phyloP scores from a whole-genome alignment of 805 yeast genomes.

The Cephaloascus fragrans region DNA sequence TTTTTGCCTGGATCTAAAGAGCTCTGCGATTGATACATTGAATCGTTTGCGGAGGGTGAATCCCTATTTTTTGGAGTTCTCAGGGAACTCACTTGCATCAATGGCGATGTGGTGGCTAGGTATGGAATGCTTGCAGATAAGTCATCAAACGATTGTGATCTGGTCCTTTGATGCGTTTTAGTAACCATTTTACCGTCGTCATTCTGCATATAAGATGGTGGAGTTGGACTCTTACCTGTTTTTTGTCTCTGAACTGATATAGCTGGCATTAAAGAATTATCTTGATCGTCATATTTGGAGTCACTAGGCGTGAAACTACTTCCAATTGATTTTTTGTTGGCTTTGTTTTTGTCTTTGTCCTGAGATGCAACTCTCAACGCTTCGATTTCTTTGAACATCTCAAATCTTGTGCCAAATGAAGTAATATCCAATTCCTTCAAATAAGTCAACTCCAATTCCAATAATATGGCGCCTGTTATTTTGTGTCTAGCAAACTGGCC shows the following conservation, averaged over 20 bases:
- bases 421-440: conserved; percentile 86
- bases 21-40: not conserved
- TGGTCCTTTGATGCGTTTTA: conserved; percentile 32
- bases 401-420: conserved; percentile 93
- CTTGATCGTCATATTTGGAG: not conserved
- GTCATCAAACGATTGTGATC: conserved; percentile 44
- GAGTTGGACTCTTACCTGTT: conserved; percentile 5
- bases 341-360: not conserved
- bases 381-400: conserved; percentile 83
- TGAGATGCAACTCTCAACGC: conserved; percentile 29
- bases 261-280: conserved; percentile 3
- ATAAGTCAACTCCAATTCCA: conserved; percentile 78
- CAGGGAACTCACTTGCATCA: conserved; percentile 1
- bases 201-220: conserved; percentile 1
- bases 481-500: conserved; percentile 79
- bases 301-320: too few relatives aligned
- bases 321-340: not conserved
- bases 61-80: not conserved
- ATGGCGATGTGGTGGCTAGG: not conserved
- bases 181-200: conserved; percentile 6
- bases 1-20: not conserved
- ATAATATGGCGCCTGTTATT: conserved; percentile 75
- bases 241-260: not conserved
- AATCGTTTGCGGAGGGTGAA: not conserved
- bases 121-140: conserved; percentile 5